Base-by-base conservation (phyloP, 2,329 filamentous ascomycete species). In the Simplicillium sp. region DNA sequence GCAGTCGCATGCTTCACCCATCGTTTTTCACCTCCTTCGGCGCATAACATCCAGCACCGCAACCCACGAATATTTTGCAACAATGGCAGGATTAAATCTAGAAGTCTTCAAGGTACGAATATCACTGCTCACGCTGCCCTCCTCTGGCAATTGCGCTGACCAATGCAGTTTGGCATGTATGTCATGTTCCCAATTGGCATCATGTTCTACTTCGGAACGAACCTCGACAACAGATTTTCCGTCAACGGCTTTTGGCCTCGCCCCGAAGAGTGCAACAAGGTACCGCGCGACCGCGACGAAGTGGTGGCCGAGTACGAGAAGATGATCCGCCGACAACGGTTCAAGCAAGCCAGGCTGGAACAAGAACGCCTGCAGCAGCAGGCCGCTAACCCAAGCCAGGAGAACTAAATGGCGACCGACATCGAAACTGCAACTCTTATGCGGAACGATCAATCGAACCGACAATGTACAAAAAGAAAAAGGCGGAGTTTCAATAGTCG, bases 181-280 rank as follows among this genome's bases (percentile, higher is more conserved):
- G 82, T 98, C 69, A 83, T 96, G 75, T 98, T 98, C 67, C 92
- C 92, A 14, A 97, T 98, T 56, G 88, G 87, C 54, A 89, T 92
- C 72, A 98, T 98, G 92, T 97, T 94, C 74, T 98, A 98, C 71
- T 98, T 97, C 64, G 92, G 92, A 59, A 95, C 89, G 42, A 98
- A 98, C 64, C 86, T 98, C 58, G 92, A 98, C 65, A 76, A 83
- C 50, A 83, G 87, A 48, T 98, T 98, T 71, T 68, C 76, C 37
- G 87, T 97, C 2, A 81, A 84, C 16, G 85, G 84, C 43, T 98
- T 98, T 72, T 98, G 92, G 92, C 92, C 92, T 20, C 87, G 82
- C 55, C 71, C 80, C 4, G 81, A 84, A 48, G 73, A 89, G 58
- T 82, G 82, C 45, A 82, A 92, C 64, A 77, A 74, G 54, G 75